Evolutionary conservation across 2,329 filamentous ascomycete genomes (phyloP), one percentile per base, ranked within the genome.

Genomic region (Chaetomium globosum): DNA sequence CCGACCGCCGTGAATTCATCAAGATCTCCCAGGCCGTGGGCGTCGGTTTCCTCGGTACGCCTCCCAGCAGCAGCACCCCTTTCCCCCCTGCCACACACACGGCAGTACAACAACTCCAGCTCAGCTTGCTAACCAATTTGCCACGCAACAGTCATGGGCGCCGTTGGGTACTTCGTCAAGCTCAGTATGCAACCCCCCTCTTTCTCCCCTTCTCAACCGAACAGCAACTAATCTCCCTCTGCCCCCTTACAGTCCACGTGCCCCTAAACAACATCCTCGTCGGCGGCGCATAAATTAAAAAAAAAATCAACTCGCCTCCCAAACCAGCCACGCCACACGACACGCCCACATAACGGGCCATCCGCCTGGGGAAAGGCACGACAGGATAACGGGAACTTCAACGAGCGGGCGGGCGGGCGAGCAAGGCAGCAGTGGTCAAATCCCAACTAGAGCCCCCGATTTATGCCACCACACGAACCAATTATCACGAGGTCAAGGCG

Each of bases 201-300:
- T 26, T 7, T 12, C 31, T 43, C n/a, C 51, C 59, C 51, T 8
- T 28, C 28, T 4, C 28, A n/a, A 49, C 21, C 49, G 26, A 33
- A 28, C 28, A 21, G 16, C 16, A 21, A 60, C 30, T 60, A 63
- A 67, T 55, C 55, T 30, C 51, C 16, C 6, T 4, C 39, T 16
- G 6, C 6, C 39, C 23, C 31, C 19, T 2, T 2, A 16, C 63
- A 88, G 85, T 89, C 69, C 87, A 89, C 76, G 88, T 89, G 57
- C 87, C 87, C 68, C 83, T 90, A 69, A 89, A 89, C 83, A 87
- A 89, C 76, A 86, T 89, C 66, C 82, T 90, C 65, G 87, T 90
- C 69, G 87, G 86, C 67, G 86, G 85, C 76, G 86, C 87, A 75
- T 89, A 85, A 80, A 54, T 10, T 1, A 26, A 12, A 4, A 26